Evolutionary conservation across 2,329 filamentous ascomycete species (phyloP).

Genomic region (Talaromyces sp.): DNA sequence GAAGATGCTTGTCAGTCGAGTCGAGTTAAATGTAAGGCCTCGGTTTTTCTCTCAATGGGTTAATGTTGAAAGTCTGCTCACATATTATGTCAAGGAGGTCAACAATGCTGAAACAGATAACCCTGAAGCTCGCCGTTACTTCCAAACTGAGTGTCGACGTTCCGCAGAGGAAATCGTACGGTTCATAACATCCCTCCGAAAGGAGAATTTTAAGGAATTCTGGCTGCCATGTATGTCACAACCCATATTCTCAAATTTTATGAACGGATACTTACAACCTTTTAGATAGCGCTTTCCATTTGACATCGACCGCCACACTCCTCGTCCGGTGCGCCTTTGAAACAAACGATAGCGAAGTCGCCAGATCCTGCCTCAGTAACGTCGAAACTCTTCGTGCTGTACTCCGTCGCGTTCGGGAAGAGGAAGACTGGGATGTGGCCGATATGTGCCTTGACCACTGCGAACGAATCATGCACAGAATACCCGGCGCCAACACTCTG

Average conservation of each 20-base stretch:
- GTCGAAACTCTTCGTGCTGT: slow-evolving; percentile 53
- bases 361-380: slow-evolving; percentile 50
- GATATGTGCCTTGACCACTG: slow-evolving; percentile 57
- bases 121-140: slow-evolving; percentile 53
- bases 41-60: background rate
- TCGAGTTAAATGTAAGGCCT: slow-evolving; percentile 49
- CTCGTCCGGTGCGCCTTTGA: slow-evolving; percentile 56
- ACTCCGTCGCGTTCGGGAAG: slow-evolving; percentile 51
- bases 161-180: slow-evolving; percentile 52
- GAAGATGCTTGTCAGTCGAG: slow-evolving; percentile 51
- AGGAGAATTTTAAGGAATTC: slow-evolving; percentile 55
- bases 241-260: background rate
- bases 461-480: slow-evolving; percentile 48
- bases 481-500: slow-evolving; percentile 31
- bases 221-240: slow-evolving; percentile 52
- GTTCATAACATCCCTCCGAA: slow-evolving; percentile 52
- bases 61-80: slow-evolving; percentile 6
- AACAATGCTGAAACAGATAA: slow-evolving; percentile 48
- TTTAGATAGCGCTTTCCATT: slow-evolving; percentile 54
- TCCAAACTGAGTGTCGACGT: slow-evolving; percentile 49
- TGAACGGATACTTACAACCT: slow-evolving; percentile 5
- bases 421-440: slow-evolving; percentile 59
- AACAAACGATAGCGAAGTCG: slow-evolving; percentile 50
- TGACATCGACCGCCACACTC: slow-evolving; percentile 58
- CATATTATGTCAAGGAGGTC: slow-evolving; percentile 38